These are phyloP conservation scores for Pichia paraexigua DNA, from an alignment of 805 yeast genomes.

Conservation along the genomic window DNA sequence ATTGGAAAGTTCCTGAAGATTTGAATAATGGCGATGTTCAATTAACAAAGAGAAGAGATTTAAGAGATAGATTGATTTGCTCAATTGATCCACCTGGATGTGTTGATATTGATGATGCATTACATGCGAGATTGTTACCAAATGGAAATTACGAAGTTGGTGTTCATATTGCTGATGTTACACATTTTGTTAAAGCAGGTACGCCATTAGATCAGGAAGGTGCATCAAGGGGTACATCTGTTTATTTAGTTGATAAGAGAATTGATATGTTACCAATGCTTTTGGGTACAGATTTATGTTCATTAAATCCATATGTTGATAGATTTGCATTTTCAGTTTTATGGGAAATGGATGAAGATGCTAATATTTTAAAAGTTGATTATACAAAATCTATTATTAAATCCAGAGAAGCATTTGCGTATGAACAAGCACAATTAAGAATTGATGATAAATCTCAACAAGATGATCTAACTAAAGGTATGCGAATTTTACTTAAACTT, in stretches of 20 bases:
- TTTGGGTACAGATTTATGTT: slow-evolving; percentile 92
- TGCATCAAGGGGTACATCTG: slow-evolving; percentile 95
- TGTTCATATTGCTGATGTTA: slow-evolving; percentile 98
- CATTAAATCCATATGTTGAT: slow-evolving; percentile 90
- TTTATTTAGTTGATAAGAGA: slow-evolving; percentile 93
- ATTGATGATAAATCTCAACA: slow-evolving; percentile 70
- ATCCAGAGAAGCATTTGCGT: slow-evolving; percentile 91
- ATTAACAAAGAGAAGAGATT: slow-evolving; percentile 63
- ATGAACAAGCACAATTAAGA: slow-evolving; percentile 85
- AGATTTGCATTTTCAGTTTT: slow-evolving; percentile 91
- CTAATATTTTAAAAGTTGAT: slow-evolving; percentile 70
- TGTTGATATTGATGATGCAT: slow-evolving; percentile 98
- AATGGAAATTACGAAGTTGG: slow-evolving; percentile 97
- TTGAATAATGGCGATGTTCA: slow-evolving; percentile 46
- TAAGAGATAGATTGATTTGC: slow-evolving; percentile 84
- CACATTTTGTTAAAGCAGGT: slow-evolving; percentile 90
- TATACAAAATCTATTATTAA: slow-evolving; percentile 83
- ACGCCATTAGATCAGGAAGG: slow-evolving; percentile 94
- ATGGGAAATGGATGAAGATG: slow-evolving; percentile 89
- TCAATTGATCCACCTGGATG: slow-evolving; percentile 97
- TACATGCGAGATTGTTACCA: slow-evolving; percentile 76
- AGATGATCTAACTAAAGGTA: slow-evolving; percentile 83
- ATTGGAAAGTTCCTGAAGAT: slow-evolving; percentile 81
- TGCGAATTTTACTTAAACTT: slow-evolving; percentile 72
- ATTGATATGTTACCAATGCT: slow-evolving; percentile 97